Evolutionary conservation across 306 rosid species (phyloP).

Genomic region (Benincasa hispida): DNA sequence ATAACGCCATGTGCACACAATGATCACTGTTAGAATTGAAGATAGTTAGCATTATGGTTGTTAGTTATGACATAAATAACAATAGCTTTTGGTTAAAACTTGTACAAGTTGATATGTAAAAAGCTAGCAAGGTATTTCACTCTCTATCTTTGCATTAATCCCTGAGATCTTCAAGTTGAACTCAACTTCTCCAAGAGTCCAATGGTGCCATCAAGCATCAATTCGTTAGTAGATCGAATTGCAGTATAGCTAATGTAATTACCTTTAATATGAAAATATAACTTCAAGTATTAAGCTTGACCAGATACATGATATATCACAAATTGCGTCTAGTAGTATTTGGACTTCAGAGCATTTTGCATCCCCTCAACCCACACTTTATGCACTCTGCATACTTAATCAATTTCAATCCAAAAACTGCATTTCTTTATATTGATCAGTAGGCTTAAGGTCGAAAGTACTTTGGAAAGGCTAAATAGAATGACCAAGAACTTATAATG

Average conservation of each 20-base stretch:
- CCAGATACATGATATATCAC: too few species aligned
- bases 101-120: background rate
- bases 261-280: background rate
- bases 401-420: too few species aligned
- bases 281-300: background rate
- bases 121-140: background rate
- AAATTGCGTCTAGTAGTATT: too few species aligned
- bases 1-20: constrained; percentile 26
- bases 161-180: background rate
- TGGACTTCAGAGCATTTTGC: too few species aligned
- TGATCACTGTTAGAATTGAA: constrained; percentile 5
- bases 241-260: background rate
- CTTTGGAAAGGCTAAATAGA: background rate
- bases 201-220: background rate
- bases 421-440: too few species aligned
- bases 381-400: too few species aligned
- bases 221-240: background rate
- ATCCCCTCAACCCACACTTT: too few species aligned
- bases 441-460: background rate
- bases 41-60: background rate
- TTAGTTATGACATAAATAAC: background rate
- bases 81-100: constrained; percentile 1
- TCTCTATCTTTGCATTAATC: background rate
- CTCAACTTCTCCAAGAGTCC: background rate
- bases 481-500: background rate